Evolutionary conservation across 306 rosid genomes (phyloP), one percentile per base, ranked within the genome.

Genomic region (Biancaea sappan): DNA sequence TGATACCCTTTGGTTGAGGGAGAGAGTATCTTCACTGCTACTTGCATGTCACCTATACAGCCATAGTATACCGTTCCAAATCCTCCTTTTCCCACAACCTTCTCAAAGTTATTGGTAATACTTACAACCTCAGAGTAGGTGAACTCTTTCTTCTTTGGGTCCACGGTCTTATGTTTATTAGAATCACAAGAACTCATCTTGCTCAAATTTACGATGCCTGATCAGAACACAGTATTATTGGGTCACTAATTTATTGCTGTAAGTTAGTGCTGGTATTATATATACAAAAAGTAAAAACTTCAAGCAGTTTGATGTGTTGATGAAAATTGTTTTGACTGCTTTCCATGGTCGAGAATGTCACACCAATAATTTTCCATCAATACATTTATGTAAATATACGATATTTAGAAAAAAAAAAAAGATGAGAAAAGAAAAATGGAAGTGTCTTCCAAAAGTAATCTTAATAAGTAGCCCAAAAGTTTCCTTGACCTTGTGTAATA

Each of bases 61-160:
- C 91, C 90, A 32, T 60, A 46, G 31, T 81, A 84, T 34, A 83
- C 90, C 46, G 65, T 79, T 74, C 90, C 88, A 53, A 84, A 79
- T 57, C 86, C 90, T 57, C 88, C 90, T 77, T 66, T 83, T 1
- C 84, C 88, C 34, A 84, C 19, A 24, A 65, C 54, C 32, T 24
- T 77, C 79, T 68, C 79, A 46, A 81, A 84, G 56, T 86, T 84
- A 35, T 78, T 76, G 6, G 90, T 83, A 21, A 86, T 81, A 28
- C 69, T 28, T 16, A 75, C 64, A 47, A 84, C 34, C 35, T 79
- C 73, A 0, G 77, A 81, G 72, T 81, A 79, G 16, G 80, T 63
- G 50, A 81, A 79, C 54, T 69, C 58, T 19, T 56, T 52, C 47
- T 72, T 68, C 12, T 58, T 65, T 11, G 72, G 37, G 13, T 76